phyloP scores from a whole-genome alignment of 108 stramenopile species.

The Cyclotella cryptica region DNA sequence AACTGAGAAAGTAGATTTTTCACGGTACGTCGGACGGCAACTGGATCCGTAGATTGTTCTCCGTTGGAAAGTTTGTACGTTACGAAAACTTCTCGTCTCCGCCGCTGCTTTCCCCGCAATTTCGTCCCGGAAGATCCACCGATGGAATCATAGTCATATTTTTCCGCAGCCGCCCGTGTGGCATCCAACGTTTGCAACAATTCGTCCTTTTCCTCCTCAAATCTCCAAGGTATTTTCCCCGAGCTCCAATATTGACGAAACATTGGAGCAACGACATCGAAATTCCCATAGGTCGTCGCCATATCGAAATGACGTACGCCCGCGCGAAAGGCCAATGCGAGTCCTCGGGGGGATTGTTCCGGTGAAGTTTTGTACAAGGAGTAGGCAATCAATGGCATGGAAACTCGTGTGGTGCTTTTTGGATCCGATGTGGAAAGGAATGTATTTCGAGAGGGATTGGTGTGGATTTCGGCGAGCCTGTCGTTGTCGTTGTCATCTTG shows the following conservation, averaged over 20 bases:
- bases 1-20: constrained; percentile 38
- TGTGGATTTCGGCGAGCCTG: background rate
- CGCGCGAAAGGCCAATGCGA: constrained; percentile 65
- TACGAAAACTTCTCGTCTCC: constrained; percentile 63
- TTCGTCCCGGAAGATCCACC: constrained; percentile 32
- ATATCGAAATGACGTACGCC: constrained; percentile 77
- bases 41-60: constrained; percentile 67
- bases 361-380: constrained; percentile 80
- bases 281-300: constrained; percentile 66
- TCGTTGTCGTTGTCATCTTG: too few relatives aligned
- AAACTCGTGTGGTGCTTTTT: constrained; percentile 19
- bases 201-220: constrained; percentile 41
- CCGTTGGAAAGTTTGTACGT: constrained; percentile 80
- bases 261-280: constrained; percentile 48
- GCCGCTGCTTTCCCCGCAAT: constrained; percentile 18
- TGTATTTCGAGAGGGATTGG: constrained; percentile 7
- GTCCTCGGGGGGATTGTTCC: constrained; percentile 58
- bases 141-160: too few relatives aligned
- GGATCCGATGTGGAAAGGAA: background rate
- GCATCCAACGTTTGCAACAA: constrained; percentile 48
- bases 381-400: constrained; percentile 75
- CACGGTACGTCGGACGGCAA: constrained; percentile 45
- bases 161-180: constrained; percentile 17
- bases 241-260: constrained; percentile 39
- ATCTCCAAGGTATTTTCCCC: constrained; percentile 34